Conservation (phyloP, 108 stramenopile species). For the Aureococcus anophagefferens region DNA sequence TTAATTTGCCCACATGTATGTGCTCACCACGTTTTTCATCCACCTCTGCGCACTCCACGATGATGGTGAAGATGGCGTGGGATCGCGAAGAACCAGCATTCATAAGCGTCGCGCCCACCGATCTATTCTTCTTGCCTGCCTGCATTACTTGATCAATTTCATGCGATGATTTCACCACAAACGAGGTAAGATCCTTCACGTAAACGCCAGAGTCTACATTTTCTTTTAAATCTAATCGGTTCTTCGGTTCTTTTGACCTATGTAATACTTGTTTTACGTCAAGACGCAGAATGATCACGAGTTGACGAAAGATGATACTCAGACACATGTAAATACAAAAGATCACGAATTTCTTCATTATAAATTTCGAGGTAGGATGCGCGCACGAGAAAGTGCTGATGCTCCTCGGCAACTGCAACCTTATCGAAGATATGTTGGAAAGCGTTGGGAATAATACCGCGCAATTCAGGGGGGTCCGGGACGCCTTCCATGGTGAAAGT, state of each 20-base stretch:
- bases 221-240: slow-evolving; percentile 54
- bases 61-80: slow-evolving; percentile 77
- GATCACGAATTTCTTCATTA: slow-evolving; percentile 95
- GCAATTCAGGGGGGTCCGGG: slow-evolving; percentile 42
- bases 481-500: slow-evolving; percentile 45
- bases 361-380: slow-evolving; percentile 97
- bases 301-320: too few relatives aligned
- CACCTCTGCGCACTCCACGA: slow-evolving; percentile 44
- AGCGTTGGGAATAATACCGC: slow-evolving; percentile 56
- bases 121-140: slow-evolving; percentile 70
- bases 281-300: too few relatives aligned
- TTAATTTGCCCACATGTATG: slow-evolving; percentile 86
- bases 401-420: slow-evolving; percentile 47
- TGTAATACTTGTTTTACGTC: too few relatives aligned
- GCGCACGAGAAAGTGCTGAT: slow-evolving; percentile 67
- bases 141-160: slow-evolving; percentile 77
- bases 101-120: slow-evolving; percentile 79
- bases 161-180: slow-evolving; percentile 53
- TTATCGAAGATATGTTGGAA: slow-evolving; percentile 64
- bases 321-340: slow-evolving; percentile 38
- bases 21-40: slow-evolving; percentile 49
- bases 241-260: not conserved
- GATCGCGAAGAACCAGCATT: slow-evolving; percentile 75
- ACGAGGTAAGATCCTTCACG: slow-evolving; percentile 66
- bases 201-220: slow-evolving; percentile 71